A percentile compares a stretch with the other conserved stretches of the same genome.
Evolutionary conservation across 768 basidiomycete species (phyloP).

Genomic region (Dentipellis fragilis): DNA sequence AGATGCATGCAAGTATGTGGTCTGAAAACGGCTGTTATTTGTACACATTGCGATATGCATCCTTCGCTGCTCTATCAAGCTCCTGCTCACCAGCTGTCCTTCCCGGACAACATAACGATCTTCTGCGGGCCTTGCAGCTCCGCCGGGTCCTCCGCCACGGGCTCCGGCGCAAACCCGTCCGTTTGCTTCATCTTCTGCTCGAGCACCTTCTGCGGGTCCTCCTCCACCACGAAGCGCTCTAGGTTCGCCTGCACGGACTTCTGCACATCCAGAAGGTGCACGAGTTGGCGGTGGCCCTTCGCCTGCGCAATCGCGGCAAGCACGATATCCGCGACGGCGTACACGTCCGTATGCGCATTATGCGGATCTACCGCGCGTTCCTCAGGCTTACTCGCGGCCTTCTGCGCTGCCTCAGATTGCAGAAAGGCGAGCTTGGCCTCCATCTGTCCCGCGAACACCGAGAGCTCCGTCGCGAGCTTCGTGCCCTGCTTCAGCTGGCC

Average conservation of each 20-base stretch:
- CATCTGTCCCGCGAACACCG: conserved; percentile 3
- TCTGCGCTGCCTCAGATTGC: not conserved
- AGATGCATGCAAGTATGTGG: too few species aligned
- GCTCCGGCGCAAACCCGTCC: not conserved
- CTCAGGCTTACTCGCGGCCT: not conserved
- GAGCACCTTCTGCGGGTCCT: not conserved
- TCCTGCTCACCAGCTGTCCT: not conserved
- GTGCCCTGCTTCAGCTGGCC: conserved; percentile 3
- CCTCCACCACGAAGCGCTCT: not conserved
- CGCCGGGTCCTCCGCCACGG: not conserved
- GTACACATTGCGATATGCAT: too few species aligned
- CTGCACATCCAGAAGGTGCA: conserved; percentile 10
- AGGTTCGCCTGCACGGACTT: not conserved
- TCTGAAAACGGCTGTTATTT: too few species aligned
- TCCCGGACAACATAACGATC: not conserved
- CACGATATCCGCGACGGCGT: not conserved
- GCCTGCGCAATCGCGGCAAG: not conserved
- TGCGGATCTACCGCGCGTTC: not conserved
- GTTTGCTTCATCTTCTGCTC: not conserved
- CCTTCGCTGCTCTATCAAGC: too few species aligned
- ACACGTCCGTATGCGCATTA: not conserved
- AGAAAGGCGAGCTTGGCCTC: not conserved
- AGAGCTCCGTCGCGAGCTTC: conserved; percentile 4
- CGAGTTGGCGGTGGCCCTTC: not conserved
- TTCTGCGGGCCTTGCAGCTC: not conserved